Conservation (phyloP, 2,329 filamentous ascomycete genomes). For the Monosporascus sp. region DNA sequence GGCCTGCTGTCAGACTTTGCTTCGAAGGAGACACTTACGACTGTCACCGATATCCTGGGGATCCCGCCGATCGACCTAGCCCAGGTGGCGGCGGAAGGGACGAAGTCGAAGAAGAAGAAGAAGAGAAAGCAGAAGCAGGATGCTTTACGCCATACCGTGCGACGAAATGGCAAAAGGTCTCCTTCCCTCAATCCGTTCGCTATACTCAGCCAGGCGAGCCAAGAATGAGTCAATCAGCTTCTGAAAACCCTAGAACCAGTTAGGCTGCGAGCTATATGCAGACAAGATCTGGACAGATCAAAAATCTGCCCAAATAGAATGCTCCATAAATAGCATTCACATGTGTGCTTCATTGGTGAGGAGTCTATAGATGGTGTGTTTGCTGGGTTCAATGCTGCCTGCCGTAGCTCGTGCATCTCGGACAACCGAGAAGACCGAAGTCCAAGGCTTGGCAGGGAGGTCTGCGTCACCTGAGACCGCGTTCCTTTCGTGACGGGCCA, state of each 20-base stretch:
- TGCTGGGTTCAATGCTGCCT: background rate
- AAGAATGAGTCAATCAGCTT: background rate
- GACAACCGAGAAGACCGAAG: constrained; percentile 12
- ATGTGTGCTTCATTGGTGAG: too few relatives aligned
- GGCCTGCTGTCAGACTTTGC: constrained; percentile 8
- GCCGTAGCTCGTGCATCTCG: constrained; percentile 4
- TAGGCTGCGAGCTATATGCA: too few relatives aligned
- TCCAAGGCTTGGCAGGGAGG: constrained; percentile 3
- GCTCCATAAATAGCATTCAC: background rate
- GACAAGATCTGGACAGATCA: too few relatives aligned
- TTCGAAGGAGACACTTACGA: constrained; percentile 6
- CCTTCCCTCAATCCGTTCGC: constrained; percentile 19
- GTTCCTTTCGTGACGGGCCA: constrained; percentile 6
- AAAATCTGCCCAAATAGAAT: background rate
- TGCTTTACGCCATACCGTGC: background rate
- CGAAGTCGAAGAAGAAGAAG: constrained; percentile 6
- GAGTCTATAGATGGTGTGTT: too few relatives aligned
- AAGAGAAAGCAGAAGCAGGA: constrained; percentile 4
- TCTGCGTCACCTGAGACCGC: constrained; percentile 14
- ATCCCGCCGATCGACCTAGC: constrained; percentile 4
- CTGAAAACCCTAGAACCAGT: too few relatives aligned
- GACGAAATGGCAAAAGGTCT: constrained; percentile 5
- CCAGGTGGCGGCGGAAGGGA: background rate
- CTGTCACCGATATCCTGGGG: constrained; percentile 14
- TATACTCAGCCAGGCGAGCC: constrained; percentile 12